These are phyloP conservation scores for Acrodontium crateriforme DNA, from an alignment of 2,329 filamentous ascomycete genomes.

Conservation along the genomic window DNA sequence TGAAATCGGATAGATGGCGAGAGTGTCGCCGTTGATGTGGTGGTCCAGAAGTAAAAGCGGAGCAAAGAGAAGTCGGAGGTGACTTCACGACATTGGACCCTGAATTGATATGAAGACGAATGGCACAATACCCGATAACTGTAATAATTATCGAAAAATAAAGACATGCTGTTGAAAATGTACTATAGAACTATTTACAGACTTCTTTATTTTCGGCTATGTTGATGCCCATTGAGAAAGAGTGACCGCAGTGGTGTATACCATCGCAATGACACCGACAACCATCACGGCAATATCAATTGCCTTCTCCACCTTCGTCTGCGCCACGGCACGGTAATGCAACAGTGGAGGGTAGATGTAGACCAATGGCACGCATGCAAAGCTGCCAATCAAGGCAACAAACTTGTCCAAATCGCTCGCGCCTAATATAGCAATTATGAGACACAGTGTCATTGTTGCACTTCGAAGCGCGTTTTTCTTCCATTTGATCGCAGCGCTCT, in stretches of 20 bases:
- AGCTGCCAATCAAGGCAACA: conserved; percentile 58
- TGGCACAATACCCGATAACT: no score
- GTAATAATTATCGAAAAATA: no score
- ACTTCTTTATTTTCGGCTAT: conserved; percentile 1
- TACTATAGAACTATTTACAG: neutral
- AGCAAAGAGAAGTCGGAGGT: no score
- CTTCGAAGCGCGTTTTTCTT: conserved; percentile 58
- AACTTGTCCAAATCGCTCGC: conserved; percentile 61
- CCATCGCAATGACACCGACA: conserved; percentile 52
- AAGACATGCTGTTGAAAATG: no score
- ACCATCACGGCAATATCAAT: conserved; percentile 50
- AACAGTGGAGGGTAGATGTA: conserved; percentile 64
- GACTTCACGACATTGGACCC: no score
- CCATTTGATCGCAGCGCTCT: conserved; percentile 53
- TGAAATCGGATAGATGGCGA: no score
- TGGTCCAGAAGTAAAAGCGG: no score
- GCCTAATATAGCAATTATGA: conserved; percentile 47
- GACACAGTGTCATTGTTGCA: conserved; percentile 43
- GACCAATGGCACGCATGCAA: conserved; percentile 61
- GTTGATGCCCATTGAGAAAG: conserved; percentile 16
- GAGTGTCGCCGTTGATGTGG: no score
- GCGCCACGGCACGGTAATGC: conserved; percentile 54
- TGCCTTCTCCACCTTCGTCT: conserved; percentile 39
- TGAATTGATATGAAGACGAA: no score
- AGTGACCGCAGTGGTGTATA: conserved; percentile 54